phyloP scores from a whole-genome alignment of 805 yeast species.

The Wickerhamomyces mucosus region DNA sequence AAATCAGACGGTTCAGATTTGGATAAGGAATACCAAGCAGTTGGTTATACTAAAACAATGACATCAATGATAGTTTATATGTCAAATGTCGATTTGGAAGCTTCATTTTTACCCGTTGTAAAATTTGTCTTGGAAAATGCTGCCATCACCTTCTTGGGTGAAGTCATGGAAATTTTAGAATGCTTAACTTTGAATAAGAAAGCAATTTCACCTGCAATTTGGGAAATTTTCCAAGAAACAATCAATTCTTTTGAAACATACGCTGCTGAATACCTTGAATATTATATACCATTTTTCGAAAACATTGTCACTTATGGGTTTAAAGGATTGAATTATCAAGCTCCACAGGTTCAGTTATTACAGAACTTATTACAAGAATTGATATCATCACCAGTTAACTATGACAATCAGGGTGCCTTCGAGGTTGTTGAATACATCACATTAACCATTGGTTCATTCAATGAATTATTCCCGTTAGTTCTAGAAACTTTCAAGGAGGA shows the following conservation, averaged over 20 bases:
- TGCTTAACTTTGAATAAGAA: slow-evolving; percentile 42
- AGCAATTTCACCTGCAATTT: slow-evolving; percentile 37
- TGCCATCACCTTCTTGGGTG: slow-evolving; percentile 51
- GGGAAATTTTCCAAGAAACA: slow-evolving; percentile 41
- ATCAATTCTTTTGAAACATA: slow-evolving; percentile 48
- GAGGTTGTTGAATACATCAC: slow-evolving; percentile 21
- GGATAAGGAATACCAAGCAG: slow-evolving; percentile 61
- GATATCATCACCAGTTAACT: slow-evolving; percentile 13
- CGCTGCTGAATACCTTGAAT: slow-evolving; percentile 50
- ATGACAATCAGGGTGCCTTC: slow-evolving; percentile 27
- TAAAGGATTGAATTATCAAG: slow-evolving; percentile 11
- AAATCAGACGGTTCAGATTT: slow-evolving; percentile 24
- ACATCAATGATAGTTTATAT: slow-evolving; percentile 63
- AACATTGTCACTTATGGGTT: slow-evolving; percentile 44
- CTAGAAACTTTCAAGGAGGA: slow-evolving; percentile 12
- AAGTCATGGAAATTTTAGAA: slow-evolving; percentile 54
- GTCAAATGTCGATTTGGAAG: slow-evolving; percentile 45
- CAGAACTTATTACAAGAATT: slow-evolving; percentile 10
- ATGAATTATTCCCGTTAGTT: slow-evolving; percentile 9
- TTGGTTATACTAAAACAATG: slow-evolving; percentile 62
- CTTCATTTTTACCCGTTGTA: slow-evolving; percentile 47
- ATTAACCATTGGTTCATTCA: slow-evolving; percentile 8
- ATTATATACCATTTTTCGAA: slow-evolving; percentile 48
- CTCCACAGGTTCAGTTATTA: slow-evolving; percentile 13
- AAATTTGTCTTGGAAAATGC: slow-evolving; percentile 50